Conservation (phyloP, 805 yeast genomes). For the Yamadazyma paraphyllophila region DNA sequence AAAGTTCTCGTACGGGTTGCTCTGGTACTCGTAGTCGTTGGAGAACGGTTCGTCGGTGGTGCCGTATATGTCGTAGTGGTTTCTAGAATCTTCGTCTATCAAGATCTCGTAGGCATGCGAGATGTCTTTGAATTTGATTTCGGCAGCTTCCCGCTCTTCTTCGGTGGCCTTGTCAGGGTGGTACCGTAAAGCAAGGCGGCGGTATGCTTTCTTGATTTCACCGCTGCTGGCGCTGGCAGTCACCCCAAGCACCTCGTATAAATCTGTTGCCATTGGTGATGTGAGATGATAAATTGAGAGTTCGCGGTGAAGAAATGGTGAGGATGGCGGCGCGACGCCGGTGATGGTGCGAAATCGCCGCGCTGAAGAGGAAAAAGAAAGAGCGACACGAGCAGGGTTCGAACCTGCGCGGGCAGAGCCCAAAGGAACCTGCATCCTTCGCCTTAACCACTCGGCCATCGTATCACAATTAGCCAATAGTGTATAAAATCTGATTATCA, state of each 20-base stretch:
- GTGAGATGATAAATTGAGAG: neutral
- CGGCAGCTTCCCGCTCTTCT: conserved; percentile 67
- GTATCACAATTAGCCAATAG: conserved; percentile 24
- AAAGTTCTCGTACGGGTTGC: conserved; percentile 32
- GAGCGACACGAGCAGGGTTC: conserved; percentile 73
- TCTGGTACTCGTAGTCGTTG: conserved; percentile 19
- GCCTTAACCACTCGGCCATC: conserved; percentile 80
- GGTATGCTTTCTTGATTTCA: conserved; percentile 65
- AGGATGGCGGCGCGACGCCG: neutral
- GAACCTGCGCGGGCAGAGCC: conserved; percentile 81
- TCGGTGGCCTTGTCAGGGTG: conserved; percentile 82
- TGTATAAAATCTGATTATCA: neutral
- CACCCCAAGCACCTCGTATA: conserved; percentile 51
- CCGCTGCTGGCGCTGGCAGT: conserved; percentile 39
- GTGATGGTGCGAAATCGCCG: too few relatives aligned
- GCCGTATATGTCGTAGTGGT: conserved; percentile 60
- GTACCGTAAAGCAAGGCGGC: conserved; percentile 56
- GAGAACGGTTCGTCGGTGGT: conserved; percentile 30
- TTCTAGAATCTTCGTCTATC: conserved; percentile 63
- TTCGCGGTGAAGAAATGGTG: neutral
- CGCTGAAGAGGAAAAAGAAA: conserved; percentile 17
- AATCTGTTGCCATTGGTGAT: conserved; percentile 4
- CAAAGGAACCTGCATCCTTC: conserved; percentile 72
- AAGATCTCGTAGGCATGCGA: conserved; percentile 83
- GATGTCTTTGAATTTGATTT: conserved; percentile 76